Evolutionary conservation across 805 yeast genomes (phyloP).

Genomic region (Candida maesae): DNA sequence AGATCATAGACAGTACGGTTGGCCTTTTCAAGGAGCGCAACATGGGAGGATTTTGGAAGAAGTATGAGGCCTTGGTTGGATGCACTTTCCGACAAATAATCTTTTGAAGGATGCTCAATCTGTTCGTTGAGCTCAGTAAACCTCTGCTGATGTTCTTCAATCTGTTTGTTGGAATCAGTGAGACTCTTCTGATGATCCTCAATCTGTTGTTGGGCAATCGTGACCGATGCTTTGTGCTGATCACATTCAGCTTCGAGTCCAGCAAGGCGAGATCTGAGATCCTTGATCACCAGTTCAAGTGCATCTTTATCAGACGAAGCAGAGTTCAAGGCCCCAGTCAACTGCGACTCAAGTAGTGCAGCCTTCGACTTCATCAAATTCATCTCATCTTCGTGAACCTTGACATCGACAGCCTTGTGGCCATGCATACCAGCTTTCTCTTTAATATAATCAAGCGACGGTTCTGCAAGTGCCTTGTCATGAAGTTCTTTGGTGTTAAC

Average conservation of each 20-base stretch:
- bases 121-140: background rate
- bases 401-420: conserved; percentile 1
- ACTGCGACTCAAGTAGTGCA: too few relatives aligned
- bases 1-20: conserved; percentile 21
- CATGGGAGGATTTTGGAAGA: conserved; percentile 24
- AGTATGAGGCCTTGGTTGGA: conserved; percentile 26
- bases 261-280: too few relatives aligned
- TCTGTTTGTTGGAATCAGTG: background rate
- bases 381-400: too few relatives aligned
- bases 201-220: too few relatives aligned
- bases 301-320: too few relatives aligned
- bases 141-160: background rate
- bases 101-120: conserved; percentile 30
- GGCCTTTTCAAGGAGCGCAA: conserved; percentile 17
- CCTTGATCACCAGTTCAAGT: too few relatives aligned
- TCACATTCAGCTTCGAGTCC: too few relatives aligned
- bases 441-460: conserved; percentile 30
- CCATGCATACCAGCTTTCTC: conserved; percentile 15
- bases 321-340: too few relatives aligned
- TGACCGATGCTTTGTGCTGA: too few relatives aligned
- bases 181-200: background rate
- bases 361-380: too few relatives aligned
- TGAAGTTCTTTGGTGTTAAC: background rate
- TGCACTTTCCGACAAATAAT: conserved; percentile 29
- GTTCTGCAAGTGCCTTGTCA: conserved; percentile 13